These are phyloP conservation scores for Aureobasidium musti DNA, from an alignment of 2,329 filamentous ascomycete genomes.

Conservation along the genomic window DNA sequence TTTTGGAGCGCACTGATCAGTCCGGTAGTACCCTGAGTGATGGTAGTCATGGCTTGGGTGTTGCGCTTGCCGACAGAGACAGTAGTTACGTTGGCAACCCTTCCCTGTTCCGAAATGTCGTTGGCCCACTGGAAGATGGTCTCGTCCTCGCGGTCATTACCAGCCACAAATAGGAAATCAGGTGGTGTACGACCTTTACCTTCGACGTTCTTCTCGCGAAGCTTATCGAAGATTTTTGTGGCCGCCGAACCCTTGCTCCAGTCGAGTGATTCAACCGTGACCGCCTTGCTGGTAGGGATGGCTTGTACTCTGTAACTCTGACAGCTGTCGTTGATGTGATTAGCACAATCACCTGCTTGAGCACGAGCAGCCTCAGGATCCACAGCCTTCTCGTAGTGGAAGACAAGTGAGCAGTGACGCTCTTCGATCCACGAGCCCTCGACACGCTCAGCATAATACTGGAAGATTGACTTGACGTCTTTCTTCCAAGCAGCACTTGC, in stretches of 20 bases:
- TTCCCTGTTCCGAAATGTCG: conserved; percentile 60
- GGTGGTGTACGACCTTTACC: conserved; percentile 48
- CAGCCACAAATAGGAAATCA: conserved; percentile 86
- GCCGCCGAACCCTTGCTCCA: conserved; percentile 88
- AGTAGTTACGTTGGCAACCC: conserved; percentile 66
- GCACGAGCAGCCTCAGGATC: conserved; percentile 74
- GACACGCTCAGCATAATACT: conserved; percentile 86
- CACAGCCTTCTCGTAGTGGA: conserved; percentile 82
- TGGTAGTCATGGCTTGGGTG: conserved; percentile 80
- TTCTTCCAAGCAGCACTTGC: conserved; percentile 78
- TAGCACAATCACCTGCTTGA: conserved; percentile 85
- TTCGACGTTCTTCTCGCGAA: conserved; percentile 41
- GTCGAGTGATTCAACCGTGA: conserved; percentile 81
- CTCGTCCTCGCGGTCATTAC: conserved; percentile 91
- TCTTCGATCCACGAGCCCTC: conserved; percentile 87
- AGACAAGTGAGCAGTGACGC: conserved; percentile 86
- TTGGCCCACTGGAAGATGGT: conserved; percentile 96
- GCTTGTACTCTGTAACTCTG: conserved; percentile 81
- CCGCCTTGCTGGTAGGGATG: conserved; percentile 71
- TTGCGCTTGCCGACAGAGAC: conserved; percentile 85
- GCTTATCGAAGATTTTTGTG: conserved; percentile 65
- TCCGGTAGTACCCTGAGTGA: conserved; percentile 86
- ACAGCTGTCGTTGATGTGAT: conserved; percentile 93
- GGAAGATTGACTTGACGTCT: conserved; percentile 77
- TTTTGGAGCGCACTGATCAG: conserved; percentile 26